Conservation (phyloP, 495 filamentous ascomycete genomes). For the Talaromyces proteolyticus region DNA sequence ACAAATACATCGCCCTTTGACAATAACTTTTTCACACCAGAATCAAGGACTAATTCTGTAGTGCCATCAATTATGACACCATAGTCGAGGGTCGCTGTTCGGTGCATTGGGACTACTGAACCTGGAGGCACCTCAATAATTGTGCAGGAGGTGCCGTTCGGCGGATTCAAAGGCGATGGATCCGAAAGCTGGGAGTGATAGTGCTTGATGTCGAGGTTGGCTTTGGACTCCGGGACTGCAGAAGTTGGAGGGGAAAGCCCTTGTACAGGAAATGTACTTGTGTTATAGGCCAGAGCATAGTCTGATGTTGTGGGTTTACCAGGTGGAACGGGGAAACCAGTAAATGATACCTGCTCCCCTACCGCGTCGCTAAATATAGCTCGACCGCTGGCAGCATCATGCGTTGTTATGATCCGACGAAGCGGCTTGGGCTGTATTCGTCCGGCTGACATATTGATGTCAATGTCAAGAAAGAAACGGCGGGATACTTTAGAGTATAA, state of each 20-base stretch:
- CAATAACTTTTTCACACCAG: constrained; percentile 47
- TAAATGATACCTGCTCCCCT: constrained; percentile 14
- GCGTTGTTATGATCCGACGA: constrained; percentile 14
- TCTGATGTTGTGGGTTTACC: constrained; percentile 14
- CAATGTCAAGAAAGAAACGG: constrained; percentile 8
- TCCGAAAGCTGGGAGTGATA: constrained; percentile 15
- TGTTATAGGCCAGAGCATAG: constrained; percentile 16
- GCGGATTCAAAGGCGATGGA: constrained; percentile 15
- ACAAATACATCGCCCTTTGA: constrained; percentile 57
- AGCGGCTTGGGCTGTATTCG: constrained; percentile 11
- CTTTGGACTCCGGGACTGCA: constrained; percentile 11
- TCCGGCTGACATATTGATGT: constrained; percentile 13
- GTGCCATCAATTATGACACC: constrained; percentile 61
- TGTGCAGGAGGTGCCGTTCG: constrained; percentile 18
- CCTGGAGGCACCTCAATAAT: constrained; percentile 21
- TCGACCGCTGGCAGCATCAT: constrained; percentile 13
- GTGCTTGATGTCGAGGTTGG: constrained; percentile 15
- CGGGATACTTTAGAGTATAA: constrained; percentile 1
- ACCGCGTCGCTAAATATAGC: constrained; percentile 12
- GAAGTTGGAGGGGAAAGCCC: constrained; percentile 15
- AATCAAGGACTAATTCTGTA: constrained; percentile 59
- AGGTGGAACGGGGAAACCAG: constrained; percentile 15
- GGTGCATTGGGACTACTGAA: constrained; percentile 41
- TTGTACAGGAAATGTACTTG: constrained; percentile 14
- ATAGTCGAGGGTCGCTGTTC: constrained; percentile 60